Percentiles rank a stretch among this genome's conserved stretches.
Conservation (phyloP, 1,284 basidiomycete species). For the Apiotrichum montevideense region DNA sequence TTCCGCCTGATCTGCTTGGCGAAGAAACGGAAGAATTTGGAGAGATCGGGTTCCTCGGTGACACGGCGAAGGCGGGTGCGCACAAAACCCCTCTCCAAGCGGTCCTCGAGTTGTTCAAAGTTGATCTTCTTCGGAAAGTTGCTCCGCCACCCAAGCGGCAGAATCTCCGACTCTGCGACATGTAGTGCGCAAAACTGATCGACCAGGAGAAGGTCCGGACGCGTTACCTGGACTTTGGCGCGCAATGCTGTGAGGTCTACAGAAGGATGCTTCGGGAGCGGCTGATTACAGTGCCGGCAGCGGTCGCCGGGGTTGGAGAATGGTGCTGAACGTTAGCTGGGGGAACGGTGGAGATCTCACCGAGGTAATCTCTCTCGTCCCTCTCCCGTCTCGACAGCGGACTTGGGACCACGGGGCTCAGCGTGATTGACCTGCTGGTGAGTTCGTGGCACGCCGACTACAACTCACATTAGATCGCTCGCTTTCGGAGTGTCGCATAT, state of each 20-base stretch:
- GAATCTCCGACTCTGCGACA: slow-evolving; percentile 28
- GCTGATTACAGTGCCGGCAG: not conserved
- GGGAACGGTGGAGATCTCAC: no score
- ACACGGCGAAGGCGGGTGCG: slow-evolving; percentile 23
- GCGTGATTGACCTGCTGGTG: no score
- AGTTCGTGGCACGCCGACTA: no score
- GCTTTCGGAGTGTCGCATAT: no score
- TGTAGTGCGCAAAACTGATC: slow-evolving; percentile 31
- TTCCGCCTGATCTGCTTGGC: not conserved
- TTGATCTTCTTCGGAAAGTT: slow-evolving; percentile 36
- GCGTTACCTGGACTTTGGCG: slow-evolving; percentile 9
- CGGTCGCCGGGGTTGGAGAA: no score
- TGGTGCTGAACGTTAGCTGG: no score
- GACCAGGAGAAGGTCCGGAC: not conserved
- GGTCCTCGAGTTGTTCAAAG: slow-evolving; percentile 23
- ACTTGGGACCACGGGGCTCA: no score
- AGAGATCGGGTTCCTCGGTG: slow-evolving; percentile 17
- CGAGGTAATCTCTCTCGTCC: no score
- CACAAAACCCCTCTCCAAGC: slow-evolving; percentile 22
- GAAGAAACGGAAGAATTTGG: slow-evolving; percentile 16
- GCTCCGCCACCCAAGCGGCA: slow-evolving; percentile 34
- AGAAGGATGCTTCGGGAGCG: not conserved
- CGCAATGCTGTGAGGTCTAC: not conserved
- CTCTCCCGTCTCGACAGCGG: no score
- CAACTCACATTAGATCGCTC: no score